These are phyloP conservation scores for Eutrema yunnanense DNA, from an alignment of 345 rosid species.

Conservation along the genomic window DNA sequence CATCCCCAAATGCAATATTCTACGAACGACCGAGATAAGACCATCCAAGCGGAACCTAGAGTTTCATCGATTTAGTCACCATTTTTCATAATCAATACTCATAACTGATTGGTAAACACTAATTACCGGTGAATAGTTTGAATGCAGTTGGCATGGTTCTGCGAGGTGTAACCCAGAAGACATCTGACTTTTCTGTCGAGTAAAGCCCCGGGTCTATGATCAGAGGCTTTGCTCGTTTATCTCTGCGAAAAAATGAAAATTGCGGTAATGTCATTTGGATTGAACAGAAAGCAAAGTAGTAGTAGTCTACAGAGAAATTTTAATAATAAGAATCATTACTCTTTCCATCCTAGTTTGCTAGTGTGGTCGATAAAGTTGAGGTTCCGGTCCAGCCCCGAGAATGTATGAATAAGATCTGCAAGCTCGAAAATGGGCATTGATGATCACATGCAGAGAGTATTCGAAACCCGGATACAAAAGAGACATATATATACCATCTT, in stretches of 20 bases:
- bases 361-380: conserved; percentile 62
- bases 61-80: conserved; percentile 6
- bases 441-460: not conserved
- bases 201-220: conserved; percentile 96
- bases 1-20: conserved; percentile 33
- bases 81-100: not conserved
- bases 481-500: conserved; percentile 45
- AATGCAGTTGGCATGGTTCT: conserved; percentile 85
- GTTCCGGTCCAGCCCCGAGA: conserved; percentile 49
- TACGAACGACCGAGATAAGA: conserved; percentile 16
- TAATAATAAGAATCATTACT: conserved; percentile 38
- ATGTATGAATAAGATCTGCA: conserved; percentile 56
- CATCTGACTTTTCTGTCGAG: conserved; percentile 58
- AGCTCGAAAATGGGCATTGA: not conserved
- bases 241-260: conserved; percentile 39
- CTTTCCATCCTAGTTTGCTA: conserved; percentile 92
- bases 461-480: not conserved
- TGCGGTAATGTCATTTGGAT: not conserved
- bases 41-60: conserved; percentile 44
- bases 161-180: conserved; percentile 68
- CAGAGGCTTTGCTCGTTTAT: conserved; percentile 92
- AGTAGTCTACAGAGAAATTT: not conserved
- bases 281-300: not conserved
- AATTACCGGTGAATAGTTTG: conserved; percentile 76
- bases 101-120: not conserved